Conservation (phyloP, 169 alveolate species). For the Eimeria necatrix region DNA sequence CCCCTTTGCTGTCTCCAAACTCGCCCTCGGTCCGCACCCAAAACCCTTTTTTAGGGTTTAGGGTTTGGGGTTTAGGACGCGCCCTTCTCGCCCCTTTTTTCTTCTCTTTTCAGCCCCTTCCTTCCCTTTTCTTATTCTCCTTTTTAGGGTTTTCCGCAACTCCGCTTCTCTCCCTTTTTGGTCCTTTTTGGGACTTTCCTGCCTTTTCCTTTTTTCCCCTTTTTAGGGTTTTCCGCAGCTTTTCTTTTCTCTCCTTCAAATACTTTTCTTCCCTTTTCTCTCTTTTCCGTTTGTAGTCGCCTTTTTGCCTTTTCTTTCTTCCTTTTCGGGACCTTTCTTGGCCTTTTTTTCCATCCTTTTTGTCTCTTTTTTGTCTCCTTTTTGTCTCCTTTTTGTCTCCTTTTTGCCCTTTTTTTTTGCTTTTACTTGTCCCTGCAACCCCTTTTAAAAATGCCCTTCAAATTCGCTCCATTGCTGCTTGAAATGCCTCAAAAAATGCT, state of each 20-base stretch:
- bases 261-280: not conserved
- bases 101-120: not conserved
- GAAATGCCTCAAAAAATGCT: not conserved
- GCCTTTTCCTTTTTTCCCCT: not conserved
- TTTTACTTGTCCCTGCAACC: not conserved
- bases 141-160: too few species aligned
- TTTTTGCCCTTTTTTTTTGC: not conserved
- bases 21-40: conserved; percentile 87
- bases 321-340: not conserved
- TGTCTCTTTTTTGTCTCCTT: too few species aligned
- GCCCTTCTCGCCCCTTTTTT: not conserved
- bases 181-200: not conserved
- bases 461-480: not conserved
- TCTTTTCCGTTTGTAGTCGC: not conserved
- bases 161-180: not conserved
- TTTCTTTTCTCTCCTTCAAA: not conserved
- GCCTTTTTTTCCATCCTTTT: not conserved
- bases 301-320: not conserved
- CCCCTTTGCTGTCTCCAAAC: conserved; percentile 86
- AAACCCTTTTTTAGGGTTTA: not conserved
- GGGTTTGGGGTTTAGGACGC: too few species aligned
- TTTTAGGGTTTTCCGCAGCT: not conserved
- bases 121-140: too few species aligned
- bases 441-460: not conserved
- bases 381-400: not conserved